Evolutionary conservation across 140 eudicot species (phyloP), one percentile per base, ranked within the genome.

Genomic region (Ambrosia hybrid): DNA sequence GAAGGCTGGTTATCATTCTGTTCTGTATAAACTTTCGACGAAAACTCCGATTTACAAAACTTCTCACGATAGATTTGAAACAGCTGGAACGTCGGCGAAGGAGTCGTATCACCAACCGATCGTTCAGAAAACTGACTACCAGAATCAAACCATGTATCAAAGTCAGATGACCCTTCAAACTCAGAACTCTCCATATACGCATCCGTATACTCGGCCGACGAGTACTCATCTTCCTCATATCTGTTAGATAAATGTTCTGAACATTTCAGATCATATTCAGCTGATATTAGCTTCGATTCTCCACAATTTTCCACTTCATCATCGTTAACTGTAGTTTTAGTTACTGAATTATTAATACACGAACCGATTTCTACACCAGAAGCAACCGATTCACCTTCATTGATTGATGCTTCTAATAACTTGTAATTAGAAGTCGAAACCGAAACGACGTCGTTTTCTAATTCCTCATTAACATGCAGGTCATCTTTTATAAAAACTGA

Each of bases 111-210:
- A 36, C 74, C 89, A 14, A 59, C 37, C 5, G 93, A 93, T 33
- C 78, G 79, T 81, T 87, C 98, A 1, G 98, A 93, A 65, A 90
- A 93, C 69, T 93, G 97, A 74, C 97, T 94, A 46, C 99, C 97
- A 26, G 99, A 90, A 14, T 83, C 78, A 56, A 21, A 78, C 87
- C 91, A 90, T 10, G 95, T 82, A 52, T 83, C 79, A 60, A 79
- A 81, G 10, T 90, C 99, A 0, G 90, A 76, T 51, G 85, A 84
- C 41, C 80, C 75, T 5, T 85, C 87, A 8, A 79, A 41, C 65
- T 81, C 83, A 3, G 90, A 84, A 77, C 76, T 61, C 39, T 70
- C 79, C 70, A 68, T 53, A 76, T 80, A 62, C 62, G 52, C 83
- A 16, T 88, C 89, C 57, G 89, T 73, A 58, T 66, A 66, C 36